Base-by-base conservation (phyloP, 2,329 filamentous ascomycete species). In the Verticillium alfalfae region DNA sequence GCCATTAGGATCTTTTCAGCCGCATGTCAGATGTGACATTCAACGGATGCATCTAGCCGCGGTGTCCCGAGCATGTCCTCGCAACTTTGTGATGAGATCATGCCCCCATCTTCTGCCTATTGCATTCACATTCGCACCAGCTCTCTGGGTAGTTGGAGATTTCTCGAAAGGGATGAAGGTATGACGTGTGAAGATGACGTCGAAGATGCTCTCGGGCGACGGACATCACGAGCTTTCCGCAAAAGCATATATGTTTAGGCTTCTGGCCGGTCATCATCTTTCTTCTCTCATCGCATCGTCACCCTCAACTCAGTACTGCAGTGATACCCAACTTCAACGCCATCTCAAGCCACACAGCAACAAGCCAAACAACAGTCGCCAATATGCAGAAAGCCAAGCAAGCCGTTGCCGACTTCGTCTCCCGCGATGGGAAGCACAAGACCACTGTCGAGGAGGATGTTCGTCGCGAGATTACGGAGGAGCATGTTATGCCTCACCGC, bases 381-480 rank as follows among this genome's bases (percentile, higher is more conserved):
- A 81, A 31, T 67, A 88, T 90, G 87, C 81, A 90, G 16, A 85
- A 85, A 71, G 86, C 87, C 45, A 89, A 87, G 78, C 78, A 81
- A 69, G 84, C 83, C 63, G 81, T 90, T 68, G 76, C 76, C 56
- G 81, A 82, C 70, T 88, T 90, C 76, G 81, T 88, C 67, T 78
- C 74, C 70, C 81, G 82, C 67, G 78, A 84, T 61, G 87, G 87
- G 62, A 84, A 90, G 65, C 82, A 90, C 67, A 85, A 88, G 69
- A 91, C 88, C n/a, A 88, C 84, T 15, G 86, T 92, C 4, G 84
- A 91, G 64, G 86, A 91, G 73, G 81, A 81, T 9, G 81, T 89
- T 52, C 81, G 84, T 49, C 82, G 84, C 0, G 82, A 84, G 13
- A 81, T 90, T 2, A 79, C 81, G 5, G 79, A 88, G 18, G 87